A percentile compares a stretch with the other conserved stretches of the same genome.
Evolutionary conservation across 805 yeast species (phyloP).

Genomic region (Saccharomyces mikatae): DNA sequence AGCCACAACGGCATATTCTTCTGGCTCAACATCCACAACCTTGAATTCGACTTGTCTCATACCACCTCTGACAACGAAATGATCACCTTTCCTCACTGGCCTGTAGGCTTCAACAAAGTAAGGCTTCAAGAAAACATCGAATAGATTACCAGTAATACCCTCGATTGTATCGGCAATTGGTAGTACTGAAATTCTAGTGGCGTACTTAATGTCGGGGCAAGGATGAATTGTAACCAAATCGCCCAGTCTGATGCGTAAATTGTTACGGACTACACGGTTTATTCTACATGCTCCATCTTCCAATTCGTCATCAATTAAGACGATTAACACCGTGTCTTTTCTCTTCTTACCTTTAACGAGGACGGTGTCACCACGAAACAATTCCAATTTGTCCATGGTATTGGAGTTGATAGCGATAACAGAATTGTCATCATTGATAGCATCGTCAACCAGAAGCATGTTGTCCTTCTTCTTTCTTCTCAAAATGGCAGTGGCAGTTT

Average conservation of each 20-base stretch:
- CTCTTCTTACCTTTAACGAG: constrained; percentile 96
- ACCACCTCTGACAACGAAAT: constrained; percentile 94
- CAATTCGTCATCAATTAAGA: constrained; percentile 90
- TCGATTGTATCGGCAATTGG: constrained; percentile 98
- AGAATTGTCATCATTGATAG: constrained; percentile 93
- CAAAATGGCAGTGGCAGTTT: constrained; percentile 93
- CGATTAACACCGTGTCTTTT: constrained; percentile 93
- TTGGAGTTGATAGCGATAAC: constrained; percentile 90
- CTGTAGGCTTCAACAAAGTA: constrained; percentile 98
- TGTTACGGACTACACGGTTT: constrained; percentile 93
- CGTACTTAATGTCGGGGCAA: constrained; percentile 96
- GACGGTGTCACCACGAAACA: constrained; percentile 97
- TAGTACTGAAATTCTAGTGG: constrained; percentile 85
- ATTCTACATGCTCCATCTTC: constrained; percentile 92
- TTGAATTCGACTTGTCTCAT: constrained; percentile 99
- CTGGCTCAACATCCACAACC: constrained; percentile 96
- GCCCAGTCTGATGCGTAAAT: constrained; percentile 87
- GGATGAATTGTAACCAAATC: constrained; percentile 88
- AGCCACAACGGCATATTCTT: constrained; percentile 94
- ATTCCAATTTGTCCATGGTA: constrained; percentile 89
- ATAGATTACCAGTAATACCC: constrained; percentile 92
- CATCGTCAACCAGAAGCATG: constrained; percentile 91
- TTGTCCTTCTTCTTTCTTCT: constrained; percentile 97
- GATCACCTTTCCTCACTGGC: constrained; percentile 96
- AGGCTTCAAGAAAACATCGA: constrained; percentile 93